A percentile compares a stretch with the other conserved stretches of the same genome.
These are phyloP conservation scores for Sporothrix inflata DNA, from an alignment of 2,329 filamentous ascomycete genomes.

Conservation along the genomic window DNA sequence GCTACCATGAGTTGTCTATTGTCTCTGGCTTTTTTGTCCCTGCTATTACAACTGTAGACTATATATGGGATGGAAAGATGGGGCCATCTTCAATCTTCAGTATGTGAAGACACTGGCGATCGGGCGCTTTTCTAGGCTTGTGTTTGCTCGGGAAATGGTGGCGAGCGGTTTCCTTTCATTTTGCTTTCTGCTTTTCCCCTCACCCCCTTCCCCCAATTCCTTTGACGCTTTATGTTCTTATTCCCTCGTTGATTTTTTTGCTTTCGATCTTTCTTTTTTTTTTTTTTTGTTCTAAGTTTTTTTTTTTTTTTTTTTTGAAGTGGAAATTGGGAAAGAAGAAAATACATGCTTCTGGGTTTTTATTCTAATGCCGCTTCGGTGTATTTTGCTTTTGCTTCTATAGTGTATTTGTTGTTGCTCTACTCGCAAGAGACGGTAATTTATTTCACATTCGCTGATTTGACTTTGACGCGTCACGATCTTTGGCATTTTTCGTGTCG, in stretches of 20 bases:
- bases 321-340: slow-evolving; percentile 17
- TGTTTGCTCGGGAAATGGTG: not conserved
- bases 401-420: not conserved
- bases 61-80: too few relatives aligned
- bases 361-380: not conserved
- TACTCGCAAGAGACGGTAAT: not conserved
- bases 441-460: not conserved
- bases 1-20: not conserved
- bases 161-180: not conserved
- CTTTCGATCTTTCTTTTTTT: slow-evolving; percentile 17
- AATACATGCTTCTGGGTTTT: not conserved
- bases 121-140: not conserved
- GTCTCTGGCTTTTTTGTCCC: not conserved
- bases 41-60: not conserved
- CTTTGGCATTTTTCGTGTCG: not conserved
- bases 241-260: not conserved
- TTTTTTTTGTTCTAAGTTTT: not conserved
- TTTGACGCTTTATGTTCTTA: not conserved
- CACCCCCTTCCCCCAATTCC: not conserved
- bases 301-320: not conserved
- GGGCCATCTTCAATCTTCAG: not conserved
- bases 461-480: not conserved
- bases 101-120: not conserved
- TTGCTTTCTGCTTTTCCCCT: not conserved
- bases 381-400: not conserved